Conservation (phyloP, 371 early-diverging fungal species). For the Mortierella sp. region DNA sequence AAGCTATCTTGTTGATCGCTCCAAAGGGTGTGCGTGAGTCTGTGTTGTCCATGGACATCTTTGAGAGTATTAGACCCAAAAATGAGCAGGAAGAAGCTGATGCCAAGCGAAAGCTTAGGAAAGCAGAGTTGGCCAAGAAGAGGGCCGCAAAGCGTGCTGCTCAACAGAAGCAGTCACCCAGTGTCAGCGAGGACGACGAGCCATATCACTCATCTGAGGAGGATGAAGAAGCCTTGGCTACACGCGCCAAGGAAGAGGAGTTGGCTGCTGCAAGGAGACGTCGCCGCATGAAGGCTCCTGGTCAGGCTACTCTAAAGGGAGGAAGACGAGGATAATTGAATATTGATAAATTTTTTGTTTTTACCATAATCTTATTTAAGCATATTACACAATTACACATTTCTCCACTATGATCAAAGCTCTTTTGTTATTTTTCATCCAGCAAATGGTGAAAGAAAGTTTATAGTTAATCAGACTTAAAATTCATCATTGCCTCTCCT, state of each 20-base stretch:
- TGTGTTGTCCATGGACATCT: conserved; percentile 36
- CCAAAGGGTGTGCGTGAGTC: conserved; percentile 38
- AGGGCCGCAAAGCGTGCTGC: conserved; percentile 51
- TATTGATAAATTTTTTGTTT: not conserved
- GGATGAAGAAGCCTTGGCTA: conserved; percentile 35
- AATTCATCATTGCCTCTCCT: conserved; percentile 42
- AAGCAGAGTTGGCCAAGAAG: conserved; percentile 51
- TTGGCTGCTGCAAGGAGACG: conserved; percentile 53
- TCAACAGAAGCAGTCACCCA: conserved; percentile 39
- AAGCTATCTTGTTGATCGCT: conserved; percentile 22
- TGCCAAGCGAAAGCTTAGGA: conserved; percentile 38
- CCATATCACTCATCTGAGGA: conserved; percentile 24
- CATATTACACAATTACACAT: too few relatives aligned
- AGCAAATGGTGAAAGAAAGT: not conserved
- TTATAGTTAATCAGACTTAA: not conserved
- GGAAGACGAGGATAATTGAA: conserved; percentile 47
- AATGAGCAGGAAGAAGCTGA: conserved; percentile 38
- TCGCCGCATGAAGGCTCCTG: conserved; percentile 56
- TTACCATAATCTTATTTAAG: too few relatives aligned
- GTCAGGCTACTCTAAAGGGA: conserved; percentile 53
- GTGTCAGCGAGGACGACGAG: conserved; percentile 46
- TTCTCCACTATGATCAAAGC: too few relatives aligned
- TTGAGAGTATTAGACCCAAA: conserved; percentile 50
- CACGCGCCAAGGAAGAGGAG: conserved; percentile 47
- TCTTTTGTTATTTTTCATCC: not conserved